Conservation (phyloP, 2,329 filamentous ascomycete genomes). For the Trichoderma harzianum region DNA sequence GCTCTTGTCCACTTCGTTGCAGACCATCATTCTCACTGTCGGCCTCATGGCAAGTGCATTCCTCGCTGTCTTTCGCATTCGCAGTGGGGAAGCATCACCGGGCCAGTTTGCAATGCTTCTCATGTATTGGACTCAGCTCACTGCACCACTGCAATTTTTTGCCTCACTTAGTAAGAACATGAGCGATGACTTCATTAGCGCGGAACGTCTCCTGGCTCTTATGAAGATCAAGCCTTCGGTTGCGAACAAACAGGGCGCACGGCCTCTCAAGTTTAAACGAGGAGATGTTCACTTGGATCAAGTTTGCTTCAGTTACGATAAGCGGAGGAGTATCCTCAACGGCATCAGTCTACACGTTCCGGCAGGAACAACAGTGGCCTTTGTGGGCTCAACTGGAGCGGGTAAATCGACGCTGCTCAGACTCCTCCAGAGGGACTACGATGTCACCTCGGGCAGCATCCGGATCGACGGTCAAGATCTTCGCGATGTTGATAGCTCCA, state of each 20-base stretch:
- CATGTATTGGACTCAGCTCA: conserved; percentile 72
- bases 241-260: conserved; percentile 49
- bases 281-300: conserved; percentile 54
- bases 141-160: conserved; percentile 69
- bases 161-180: conserved; percentile 54
- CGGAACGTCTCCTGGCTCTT: conserved; percentile 55
- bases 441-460: conserved; percentile 51
- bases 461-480: conserved; percentile 56
- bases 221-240: conserved; percentile 57
- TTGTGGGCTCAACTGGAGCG: conserved; percentile 58
- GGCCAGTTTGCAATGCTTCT: conserved; percentile 69
- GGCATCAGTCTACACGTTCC: conserved; percentile 49
- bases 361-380: conserved; percentile 54
- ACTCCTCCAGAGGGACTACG: conserved; percentile 58
- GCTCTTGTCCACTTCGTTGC: conserved; percentile 48
- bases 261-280: conserved; percentile 47
- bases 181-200: conserved; percentile 55
- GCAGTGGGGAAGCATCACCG: conserved; percentile 54
- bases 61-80: conserved; percentile 63
- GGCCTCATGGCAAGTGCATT: conserved; percentile 64
- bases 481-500: conserved; percentile 49
- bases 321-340: conserved; percentile 56
- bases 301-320: conserved; percentile 58
- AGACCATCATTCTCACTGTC: conserved; percentile 62
- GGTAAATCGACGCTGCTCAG: conserved; percentile 58